phyloP scores from a whole-genome alignment of 73 alveolate species.

The Paramecium sexaurelia region DNA sequence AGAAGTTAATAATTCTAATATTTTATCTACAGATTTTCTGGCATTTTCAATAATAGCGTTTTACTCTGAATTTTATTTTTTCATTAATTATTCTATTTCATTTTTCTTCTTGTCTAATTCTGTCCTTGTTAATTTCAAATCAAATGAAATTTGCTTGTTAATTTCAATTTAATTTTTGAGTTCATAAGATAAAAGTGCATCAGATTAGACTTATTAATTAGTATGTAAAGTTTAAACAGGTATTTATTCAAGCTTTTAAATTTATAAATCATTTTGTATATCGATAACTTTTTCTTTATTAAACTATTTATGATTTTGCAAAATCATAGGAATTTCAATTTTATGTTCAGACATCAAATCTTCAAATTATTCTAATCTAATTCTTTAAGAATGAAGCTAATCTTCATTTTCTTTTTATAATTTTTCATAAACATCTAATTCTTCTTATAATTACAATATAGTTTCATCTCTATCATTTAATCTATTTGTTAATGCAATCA shows the following conservation, averaged over 20 bases:
- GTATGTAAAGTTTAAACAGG: neutral
- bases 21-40: neutral
- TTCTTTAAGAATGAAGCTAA: constrained; percentile 57
- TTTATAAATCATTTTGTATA: neutral
- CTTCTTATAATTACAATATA: constrained; percentile 95
- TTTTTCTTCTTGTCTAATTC: neutral
- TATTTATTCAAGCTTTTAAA: neutral
- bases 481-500: constrained; percentile 98
- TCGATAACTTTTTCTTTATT: neutral
- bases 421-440: constrained; percentile 94
- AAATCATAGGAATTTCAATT: neutral
- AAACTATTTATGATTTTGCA: neutral
- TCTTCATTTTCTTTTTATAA: constrained; percentile 86
- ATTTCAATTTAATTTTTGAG: neutral
- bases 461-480: constrained; percentile 99
- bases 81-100: neutral
- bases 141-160: neutral
- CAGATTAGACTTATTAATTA: constrained; percentile 15
- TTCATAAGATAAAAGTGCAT: neutral
- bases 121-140: neutral
- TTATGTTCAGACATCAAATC: neutral
- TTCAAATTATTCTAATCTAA: constrained; percentile 54
- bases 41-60: neutral
- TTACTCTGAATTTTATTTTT: neutral
- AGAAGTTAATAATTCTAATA: neutral